Conservation (phyloP, 169 alveolate species). For the Besnoitia besnoiti region DNA sequence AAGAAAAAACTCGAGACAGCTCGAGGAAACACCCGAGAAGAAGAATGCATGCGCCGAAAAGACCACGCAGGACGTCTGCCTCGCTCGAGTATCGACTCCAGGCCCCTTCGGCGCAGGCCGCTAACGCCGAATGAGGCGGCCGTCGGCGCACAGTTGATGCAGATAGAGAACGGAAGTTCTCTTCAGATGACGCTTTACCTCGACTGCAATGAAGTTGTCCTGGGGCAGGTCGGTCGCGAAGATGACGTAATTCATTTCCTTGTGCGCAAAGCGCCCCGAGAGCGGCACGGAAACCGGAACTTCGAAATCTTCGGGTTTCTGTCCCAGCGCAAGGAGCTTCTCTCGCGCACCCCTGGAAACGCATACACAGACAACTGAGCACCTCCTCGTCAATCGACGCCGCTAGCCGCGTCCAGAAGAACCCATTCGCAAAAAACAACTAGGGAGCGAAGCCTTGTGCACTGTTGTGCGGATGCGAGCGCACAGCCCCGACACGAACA, state of each 20-base stretch:
- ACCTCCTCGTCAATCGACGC: no score
- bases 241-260: constrained; percentile 21
- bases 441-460: no score
- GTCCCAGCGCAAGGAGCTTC: constrained; percentile 45
- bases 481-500: no score
- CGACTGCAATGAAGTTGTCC: constrained; percentile 51
- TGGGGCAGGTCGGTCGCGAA: constrained; percentile 57
- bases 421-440: no score
- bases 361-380: background rate
- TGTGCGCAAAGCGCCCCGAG: background rate
- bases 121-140: no score
- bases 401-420: no score
- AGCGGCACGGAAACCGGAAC: constrained; percentile 43
- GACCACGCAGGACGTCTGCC: background rate
- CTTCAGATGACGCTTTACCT: constrained; percentile 19
- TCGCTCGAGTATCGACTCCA: background rate
- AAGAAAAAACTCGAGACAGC: no score
- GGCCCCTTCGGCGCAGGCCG: no score
- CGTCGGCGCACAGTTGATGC: no score
- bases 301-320: constrained; percentile 51
- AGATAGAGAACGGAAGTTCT: background rate
- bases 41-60: no score
- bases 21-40: no score
- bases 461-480: no score
- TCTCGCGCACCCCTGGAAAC: background rate